Evolutionary conservation across 768 basidiomycete genomes (phyloP), one percentile per base, ranked within the genome.

Genomic region (Ramaria sp.): DNA sequence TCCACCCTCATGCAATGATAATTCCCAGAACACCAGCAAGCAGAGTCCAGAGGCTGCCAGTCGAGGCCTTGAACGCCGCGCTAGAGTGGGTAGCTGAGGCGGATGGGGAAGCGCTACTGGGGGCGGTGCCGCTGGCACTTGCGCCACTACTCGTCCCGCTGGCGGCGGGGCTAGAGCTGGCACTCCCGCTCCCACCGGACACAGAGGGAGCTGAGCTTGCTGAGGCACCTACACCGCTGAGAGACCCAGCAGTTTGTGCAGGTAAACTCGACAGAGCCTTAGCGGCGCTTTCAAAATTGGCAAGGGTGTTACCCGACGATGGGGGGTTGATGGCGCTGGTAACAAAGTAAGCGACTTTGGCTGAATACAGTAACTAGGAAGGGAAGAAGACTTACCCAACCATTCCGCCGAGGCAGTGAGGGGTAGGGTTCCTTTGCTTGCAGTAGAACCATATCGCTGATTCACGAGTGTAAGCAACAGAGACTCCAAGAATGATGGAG

Each of bases 361-460:
- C 13, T 20, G 4, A 39, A 2, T 22, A 33, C 10, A 4, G 11
- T 13, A 49, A 30, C 2, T 13, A 46, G 3, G 7, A 12, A 1
- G 39, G 57, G 7, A 19, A 13, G 13, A 37, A 37, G 3, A 37
- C 59, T n/a, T 56, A 69, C 67, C 69, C 70, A 27, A 70, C 69
- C 70, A 71, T 71, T 54, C 69, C 70, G 7, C 64, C 55, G 10
- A 57, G 47, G 61, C 80, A 81, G 65, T 82, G 80, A 12, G 70
- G 65, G 1, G 42, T 1, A 0, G 73, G 75, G 3, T 52, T 2
- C 12, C 72, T 64, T 63, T 77, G 77, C 59, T 78, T 77, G 71
- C 81, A 82, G 74, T 70, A 81, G 73, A 80, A 80, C 77, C 78
- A 82, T 46, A 81, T 72, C 4, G 79, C 79, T 69, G 54, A 70